Percentiles rank a stretch among this genome's conserved stretches.
These are phyloP conservation scores for Leonotis leonurus DNA, from an alignment of 257 asterid species.

Conservation along the genomic window DNA sequence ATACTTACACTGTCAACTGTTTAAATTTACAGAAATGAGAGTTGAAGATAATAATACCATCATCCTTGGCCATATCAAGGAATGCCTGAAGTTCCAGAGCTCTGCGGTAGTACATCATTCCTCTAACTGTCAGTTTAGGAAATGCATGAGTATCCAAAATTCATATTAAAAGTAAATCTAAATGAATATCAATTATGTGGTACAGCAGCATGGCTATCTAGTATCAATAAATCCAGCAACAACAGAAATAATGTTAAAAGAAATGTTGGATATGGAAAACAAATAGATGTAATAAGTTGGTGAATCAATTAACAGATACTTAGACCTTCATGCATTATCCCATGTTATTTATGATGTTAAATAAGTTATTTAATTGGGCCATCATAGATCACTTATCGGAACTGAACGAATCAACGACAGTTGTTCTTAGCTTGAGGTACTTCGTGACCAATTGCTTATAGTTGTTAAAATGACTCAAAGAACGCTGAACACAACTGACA, in stretches of 20 bases:
- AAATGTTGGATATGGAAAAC: neutral
- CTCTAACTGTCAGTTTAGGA: slow-evolving; percentile 58
- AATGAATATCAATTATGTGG: neutral
- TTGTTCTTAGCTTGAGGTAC: neutral
- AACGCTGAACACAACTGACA: neutral
- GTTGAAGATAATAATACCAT: slow-evolving; percentile 47
- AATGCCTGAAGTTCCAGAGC: slow-evolving; percentile 97
- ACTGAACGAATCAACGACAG: neutral
- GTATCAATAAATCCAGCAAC: neutral
- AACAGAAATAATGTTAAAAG: neutral
- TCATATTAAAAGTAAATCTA: neutral
- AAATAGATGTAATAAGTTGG: neutral
- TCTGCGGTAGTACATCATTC: slow-evolving; percentile 99
- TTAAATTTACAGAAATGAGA: slow-evolving; percentile 2
- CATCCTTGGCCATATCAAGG: slow-evolving; percentile 99
- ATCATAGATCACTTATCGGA: neutral
- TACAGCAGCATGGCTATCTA: neutral
- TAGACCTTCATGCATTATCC: neutral
- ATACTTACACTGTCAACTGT: neutral
- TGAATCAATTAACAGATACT: neutral
- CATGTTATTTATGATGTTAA: neutral
- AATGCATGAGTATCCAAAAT: slow-evolving; percentile 20
- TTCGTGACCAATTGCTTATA: slow-evolving; percentile 3
- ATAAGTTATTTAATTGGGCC: neutral
- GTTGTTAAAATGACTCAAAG: neutral